Evolutionary conservation across 495 filamentous ascomycete genomes (phyloP).

Genomic region (Podospora tetraspora): DNA sequence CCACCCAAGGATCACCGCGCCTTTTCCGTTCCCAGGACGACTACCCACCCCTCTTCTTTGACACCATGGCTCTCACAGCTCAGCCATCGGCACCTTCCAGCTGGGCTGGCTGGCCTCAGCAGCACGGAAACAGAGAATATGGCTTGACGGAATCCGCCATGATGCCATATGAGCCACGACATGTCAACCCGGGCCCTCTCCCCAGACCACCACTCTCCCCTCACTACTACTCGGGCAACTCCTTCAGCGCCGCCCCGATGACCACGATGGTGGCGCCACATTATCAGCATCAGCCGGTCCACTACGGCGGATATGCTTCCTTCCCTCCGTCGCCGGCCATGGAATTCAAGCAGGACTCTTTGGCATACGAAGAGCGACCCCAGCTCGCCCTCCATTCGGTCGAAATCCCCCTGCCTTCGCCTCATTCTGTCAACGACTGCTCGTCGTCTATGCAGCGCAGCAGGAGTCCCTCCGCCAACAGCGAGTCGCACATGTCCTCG

Average conservation of each 20-base stretch:
- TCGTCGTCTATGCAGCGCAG: slow-evolving; percentile 19
- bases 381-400: slow-evolving; percentile 8
- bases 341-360: slow-evolving; percentile 26
- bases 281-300: slow-evolving; percentile 25
- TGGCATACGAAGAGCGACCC: slow-evolving; percentile 32
- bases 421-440: slow-evolving; percentile 16
- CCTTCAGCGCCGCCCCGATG: slow-evolving; percentile 34
- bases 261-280: slow-evolving; percentile 32
- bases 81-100: slow-evolving; percentile 26
- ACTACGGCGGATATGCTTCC: slow-evolving; percentile 31
- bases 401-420: neutral
- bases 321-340: slow-evolving; percentile 31
- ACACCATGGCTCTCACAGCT: slow-evolving; percentile 38
- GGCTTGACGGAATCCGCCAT: slow-evolving; percentile 34
- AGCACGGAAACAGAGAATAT: slow-evolving; percentile 31
- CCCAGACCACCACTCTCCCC: slow-evolving; percentile 27
- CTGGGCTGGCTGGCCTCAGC: slow-evolving; percentile 43
- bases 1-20: slow-evolving; percentile 3
- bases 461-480: slow-evolving; percentile 36
- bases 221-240: slow-evolving; percentile 32
- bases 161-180: slow-evolving; percentile 33
- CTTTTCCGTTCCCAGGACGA: slow-evolving; percentile 14
- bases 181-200: slow-evolving; percentile 24
- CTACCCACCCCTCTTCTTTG: slow-evolving; percentile 3
- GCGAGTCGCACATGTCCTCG: slow-evolving; percentile 29